Conservation (phyloP, 495 filamentous ascomycete species). For the Hapsidospora chrysogenum region DNA sequence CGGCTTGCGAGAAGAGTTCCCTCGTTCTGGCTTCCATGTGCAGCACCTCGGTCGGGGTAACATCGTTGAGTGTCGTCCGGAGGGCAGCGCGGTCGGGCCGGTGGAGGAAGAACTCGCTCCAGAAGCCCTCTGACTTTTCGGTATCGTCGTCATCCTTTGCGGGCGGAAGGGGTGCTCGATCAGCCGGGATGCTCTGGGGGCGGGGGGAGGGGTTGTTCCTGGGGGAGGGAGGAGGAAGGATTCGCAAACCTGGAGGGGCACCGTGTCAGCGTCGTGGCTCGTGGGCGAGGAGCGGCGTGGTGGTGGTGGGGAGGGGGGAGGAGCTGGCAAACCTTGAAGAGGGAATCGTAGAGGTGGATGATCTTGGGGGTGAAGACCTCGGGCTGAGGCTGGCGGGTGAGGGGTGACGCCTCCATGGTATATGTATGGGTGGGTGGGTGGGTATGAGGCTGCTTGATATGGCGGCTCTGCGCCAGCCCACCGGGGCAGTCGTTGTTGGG, state of each 20-base stretch:
- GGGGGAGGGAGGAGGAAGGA: too few species aligned
- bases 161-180: slow-evolving; percentile 22
- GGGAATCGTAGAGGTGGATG: slow-evolving; percentile 67
- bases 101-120: slow-evolving; percentile 88
- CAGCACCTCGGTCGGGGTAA: slow-evolving; percentile 59
- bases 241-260: neutral
- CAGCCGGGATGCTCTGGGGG: neutral
- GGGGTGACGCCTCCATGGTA: slow-evolving; percentile 74
- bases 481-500: too few species aligned
- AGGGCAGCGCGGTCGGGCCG: slow-evolving; percentile 55
- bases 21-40: slow-evolving; percentile 58
- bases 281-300: too few species aligned
- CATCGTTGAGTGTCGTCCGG: slow-evolving; percentile 43
- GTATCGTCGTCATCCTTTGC: slow-evolving; percentile 44
- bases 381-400: slow-evolving; percentile 84
- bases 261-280: too few species aligned
- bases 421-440: too few species aligned
- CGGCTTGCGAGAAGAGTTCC: slow-evolving; percentile 58
- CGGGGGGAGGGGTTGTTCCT: neutral
- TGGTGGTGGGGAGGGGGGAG: neutral
- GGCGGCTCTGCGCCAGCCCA: too few species aligned
- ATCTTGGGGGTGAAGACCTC: slow-evolving; percentile 88
- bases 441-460: too few species aligned
- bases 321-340: slow-evolving; percentile 56
- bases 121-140: slow-evolving; percentile 72